These are phyloP conservation scores for Thyridium curvatum DNA, from an alignment of 2,329 filamentous ascomycete genomes.

Conservation along the genomic window DNA sequence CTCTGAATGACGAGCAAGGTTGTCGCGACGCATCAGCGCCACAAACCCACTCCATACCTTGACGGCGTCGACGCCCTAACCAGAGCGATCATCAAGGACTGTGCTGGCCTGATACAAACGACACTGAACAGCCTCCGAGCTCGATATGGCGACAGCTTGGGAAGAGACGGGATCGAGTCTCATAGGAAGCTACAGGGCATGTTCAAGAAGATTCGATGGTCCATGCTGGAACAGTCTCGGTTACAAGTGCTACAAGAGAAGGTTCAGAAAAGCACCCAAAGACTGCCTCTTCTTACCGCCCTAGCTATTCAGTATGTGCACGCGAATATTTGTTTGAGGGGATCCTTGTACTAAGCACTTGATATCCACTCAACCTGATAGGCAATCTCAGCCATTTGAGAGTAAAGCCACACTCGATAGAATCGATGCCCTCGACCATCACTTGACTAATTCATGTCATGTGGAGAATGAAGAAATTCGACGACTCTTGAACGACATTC, in stretches of 20 bases:
- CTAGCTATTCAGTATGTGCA: too few relatives aligned
- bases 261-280: background rate
- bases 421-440: too few relatives aligned
- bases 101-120: background rate
- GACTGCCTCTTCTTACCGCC: background rate
- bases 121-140: background rate
- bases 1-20: background rate
- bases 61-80: too few relatives aligned
- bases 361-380: too few relatives aligned
- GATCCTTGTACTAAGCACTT: too few relatives aligned
- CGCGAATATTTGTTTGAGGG: too few relatives aligned
- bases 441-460: too few relatives aligned
- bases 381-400: too few relatives aligned
- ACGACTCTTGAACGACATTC: too few relatives aligned
- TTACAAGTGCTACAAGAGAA: background rate
- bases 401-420: too few relatives aligned
- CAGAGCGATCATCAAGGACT: background rate
- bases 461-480: too few relatives aligned
- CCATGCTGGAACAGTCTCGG: background rate
- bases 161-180: background rate
- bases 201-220: background rate
- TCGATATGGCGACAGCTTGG: background rate
- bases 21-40: background rate
- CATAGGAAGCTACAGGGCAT: too few relatives aligned
- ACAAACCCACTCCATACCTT: background rate